Evolutionary conservation across 495 filamentous ascomycete genomes (phyloP).

Genomic region (Margaritispora aquatica): DNA sequence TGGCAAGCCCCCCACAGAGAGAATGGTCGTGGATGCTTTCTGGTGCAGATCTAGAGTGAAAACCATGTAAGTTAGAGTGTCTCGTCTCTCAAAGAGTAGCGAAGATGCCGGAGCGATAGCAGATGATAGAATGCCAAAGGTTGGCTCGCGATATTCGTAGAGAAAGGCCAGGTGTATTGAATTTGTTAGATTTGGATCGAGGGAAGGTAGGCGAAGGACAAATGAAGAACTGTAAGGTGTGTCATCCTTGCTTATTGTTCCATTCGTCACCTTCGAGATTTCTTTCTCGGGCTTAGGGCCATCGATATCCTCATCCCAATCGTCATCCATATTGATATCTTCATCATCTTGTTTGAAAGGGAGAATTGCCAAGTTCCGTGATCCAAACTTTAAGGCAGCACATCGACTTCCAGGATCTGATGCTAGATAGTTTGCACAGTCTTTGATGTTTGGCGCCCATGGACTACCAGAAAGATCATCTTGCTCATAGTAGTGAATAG

Average conservation of each 20-base stretch:
- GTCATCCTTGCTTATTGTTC: slow-evolving; percentile 47
- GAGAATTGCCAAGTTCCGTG: slow-evolving; percentile 82
- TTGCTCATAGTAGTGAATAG: slow-evolving; percentile 96
- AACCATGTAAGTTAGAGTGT: slow-evolving; percentile 82
- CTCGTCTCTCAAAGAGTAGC: slow-evolving; percentile 70
- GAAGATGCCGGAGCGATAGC: slow-evolving; percentile 62
- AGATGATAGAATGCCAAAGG: slow-evolving; percentile 88
- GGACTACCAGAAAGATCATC: slow-evolving; percentile 74
- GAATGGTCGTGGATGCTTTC: slow-evolving; percentile 83
- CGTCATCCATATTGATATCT: slow-evolving; percentile 75
- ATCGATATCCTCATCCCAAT: slow-evolving; percentile 76
- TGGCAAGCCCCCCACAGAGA: slow-evolving; percentile 77
- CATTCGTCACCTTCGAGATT: slow-evolving; percentile 39
- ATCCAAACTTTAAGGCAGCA: slow-evolving; percentile 86
- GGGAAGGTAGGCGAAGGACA: slow-evolving; percentile 73
- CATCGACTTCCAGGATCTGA: slow-evolving; percentile 91
- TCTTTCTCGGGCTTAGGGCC: slow-evolving; percentile 43
- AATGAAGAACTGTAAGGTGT: slow-evolving; percentile 89
- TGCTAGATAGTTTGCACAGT: slow-evolving; percentile 69
- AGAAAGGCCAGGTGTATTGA: slow-evolving; percentile 90
- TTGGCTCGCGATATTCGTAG: slow-evolving; percentile 94
- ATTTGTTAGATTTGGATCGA: slow-evolving; percentile 81
- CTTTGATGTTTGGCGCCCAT: slow-evolving; percentile 63
- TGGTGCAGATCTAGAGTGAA: slow-evolving; percentile 95
- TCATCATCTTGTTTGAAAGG: slow-evolving; percentile 91